phyloP scores from a whole-genome alignment of 176 grass and related monocot genomes.

The Puccinellia tenuiflora region DNA sequence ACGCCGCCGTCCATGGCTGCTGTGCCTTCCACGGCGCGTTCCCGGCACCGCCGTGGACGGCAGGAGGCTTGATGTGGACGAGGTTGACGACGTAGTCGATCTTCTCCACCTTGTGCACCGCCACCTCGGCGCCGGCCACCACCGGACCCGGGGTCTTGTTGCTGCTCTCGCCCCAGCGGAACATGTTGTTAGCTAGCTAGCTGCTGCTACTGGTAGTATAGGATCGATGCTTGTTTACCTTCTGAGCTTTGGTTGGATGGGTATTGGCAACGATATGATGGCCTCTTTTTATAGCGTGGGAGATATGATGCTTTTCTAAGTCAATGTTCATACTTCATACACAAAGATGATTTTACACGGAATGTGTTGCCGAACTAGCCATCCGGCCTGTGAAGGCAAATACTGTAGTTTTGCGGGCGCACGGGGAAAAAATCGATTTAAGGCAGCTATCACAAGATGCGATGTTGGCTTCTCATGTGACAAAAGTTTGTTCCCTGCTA shows the following conservation, averaged over 20 bases:
- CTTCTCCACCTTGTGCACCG: conserved; percentile 31
- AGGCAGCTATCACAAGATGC: neutral
- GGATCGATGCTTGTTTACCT: neutral
- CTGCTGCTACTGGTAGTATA: neutral
- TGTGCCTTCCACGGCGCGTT: neutral
- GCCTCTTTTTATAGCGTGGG: neutral
- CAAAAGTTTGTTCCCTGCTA: neutral
- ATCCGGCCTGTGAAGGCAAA: neutral
- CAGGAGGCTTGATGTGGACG: neutral
- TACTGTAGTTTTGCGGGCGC: neutral
- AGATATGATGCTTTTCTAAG: neutral
- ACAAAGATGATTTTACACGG: neutral
- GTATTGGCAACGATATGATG: neutral
- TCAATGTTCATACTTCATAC: neutral
- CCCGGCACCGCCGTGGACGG: neutral
- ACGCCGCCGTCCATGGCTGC: neutral
- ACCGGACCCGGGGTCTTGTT: neutral
- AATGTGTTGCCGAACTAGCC: neutral
- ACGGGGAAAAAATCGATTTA: neutral
- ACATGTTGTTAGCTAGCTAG: neutral
- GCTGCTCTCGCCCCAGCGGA: neutral
- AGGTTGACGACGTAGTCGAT: neutral
- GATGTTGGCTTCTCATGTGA: neutral
- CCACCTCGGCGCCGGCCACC: neutral
- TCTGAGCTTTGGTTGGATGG: neutral